Base-by-base conservation (phyloP, 169 alveolate species). In the Plasmodium malariae region DNA sequence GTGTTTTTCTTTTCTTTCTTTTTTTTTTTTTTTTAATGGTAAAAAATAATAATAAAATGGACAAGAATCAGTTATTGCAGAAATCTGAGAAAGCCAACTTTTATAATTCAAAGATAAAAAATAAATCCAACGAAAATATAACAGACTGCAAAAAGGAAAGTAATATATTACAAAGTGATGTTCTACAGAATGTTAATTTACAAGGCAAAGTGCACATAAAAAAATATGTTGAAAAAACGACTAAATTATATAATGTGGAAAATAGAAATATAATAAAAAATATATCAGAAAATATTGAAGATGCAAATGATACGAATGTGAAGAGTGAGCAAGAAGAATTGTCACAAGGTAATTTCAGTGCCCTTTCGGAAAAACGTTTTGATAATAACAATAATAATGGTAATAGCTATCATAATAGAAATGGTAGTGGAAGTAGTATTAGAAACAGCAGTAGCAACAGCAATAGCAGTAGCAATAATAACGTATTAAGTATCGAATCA, bases 51-150 rank as follows among this genome's bases (percentile, higher is more conserved):
- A n/a, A 32, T 40, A 59, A 37, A n/a, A 73, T 73, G 87, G 87
- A 73, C 37, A 73, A 73, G n/a, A 73, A 73, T 24, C 34, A 73
- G 9, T 12, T 54, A 40, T 43, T 73, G 59, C 60, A 49, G 32
- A 71, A 40, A 24, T 48, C 72, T 12, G 70, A 73, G 40, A 30
- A 36, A 55, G 55, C 57, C n/a, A 54, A 43, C 70, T 73, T 73
- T 24, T 73, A 73, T 45, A 12, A 45, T 24, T n/a, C 36, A 32
- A 40, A 55, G n/a, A 24, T 54, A 51, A 55, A 36, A 1, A 55
- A 49, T 26, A 12, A 32, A 24, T 34, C 3, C 17, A 60, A 26
- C 17, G 71, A 30, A 40, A 54, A 17, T 51, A 17, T 17, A 5
- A 57, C 19, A 14, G 17, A 12, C 11, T 24, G 34, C 43, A 55